Base-by-base conservation (phyloP, 1,284 basidiomycete species). In the Takashimella tepidaria region DNA sequence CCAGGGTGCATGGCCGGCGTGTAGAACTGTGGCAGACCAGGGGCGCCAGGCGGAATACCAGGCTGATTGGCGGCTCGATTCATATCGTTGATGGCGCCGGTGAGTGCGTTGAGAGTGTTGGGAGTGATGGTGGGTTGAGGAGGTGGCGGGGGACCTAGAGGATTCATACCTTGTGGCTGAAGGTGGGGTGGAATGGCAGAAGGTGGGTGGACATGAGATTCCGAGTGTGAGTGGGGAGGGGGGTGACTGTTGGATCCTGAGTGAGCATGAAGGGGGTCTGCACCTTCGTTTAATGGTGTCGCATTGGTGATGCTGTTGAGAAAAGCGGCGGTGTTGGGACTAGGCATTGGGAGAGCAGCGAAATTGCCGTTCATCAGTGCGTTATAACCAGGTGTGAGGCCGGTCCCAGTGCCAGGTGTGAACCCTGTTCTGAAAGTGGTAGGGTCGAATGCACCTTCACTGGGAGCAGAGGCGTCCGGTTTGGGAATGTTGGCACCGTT, bases 311-410 rank as follows among this genome's bases (percentile, higher is more conserved):
- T 91, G 79, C 93, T 88, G 56, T 87, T 87, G 52, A 97, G 83
- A 76, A 97, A 90, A 11, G 92, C 92, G 4, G 90, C 87, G 8
- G 93, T 96, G 68, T 88, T 89, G 0, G 93, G 93, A 45, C 87
- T 88, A 0, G 90, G 85, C 37, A 88, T 85, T 2, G 91, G 90
- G 22, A 75, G 60, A 0, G 47, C 65, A 43, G 73, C 73, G 59
- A 74, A 75, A 47, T 60, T 61, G 22, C 72, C 67, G 50, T 56
- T 60, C 60, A 74, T 68, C 23, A 72, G 63, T 0, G 72, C 68
- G 47, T 64, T 68, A 59, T 71, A 74, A 19, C 75, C 73, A 37
- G 91, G 92, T 1, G 91, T 95, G 61, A 93, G 83, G 41, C 92
- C 92, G 0, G 88, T 88, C 13, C 72, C 72, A 13, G 73, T 72